A percentile compares a stretch with the other conserved stretches of the same genome.
Conservation (phyloP, 495 filamentous ascomycete species). For the Diplogelasinospora grovesii region DNA sequence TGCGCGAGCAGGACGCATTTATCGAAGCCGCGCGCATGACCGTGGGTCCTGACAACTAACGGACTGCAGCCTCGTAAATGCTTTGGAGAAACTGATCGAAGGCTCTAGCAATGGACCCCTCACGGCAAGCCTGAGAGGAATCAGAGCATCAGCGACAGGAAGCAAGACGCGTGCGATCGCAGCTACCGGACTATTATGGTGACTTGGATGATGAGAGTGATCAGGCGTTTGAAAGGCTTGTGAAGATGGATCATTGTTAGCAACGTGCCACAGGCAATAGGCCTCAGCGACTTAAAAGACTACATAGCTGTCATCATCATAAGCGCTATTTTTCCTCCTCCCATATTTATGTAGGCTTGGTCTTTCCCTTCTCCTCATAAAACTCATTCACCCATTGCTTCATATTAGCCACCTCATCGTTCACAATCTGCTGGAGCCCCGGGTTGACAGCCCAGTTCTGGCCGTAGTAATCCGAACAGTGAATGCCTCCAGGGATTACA, state of each 20-base stretch:
- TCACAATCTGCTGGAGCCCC: slow-evolving; percentile 24
- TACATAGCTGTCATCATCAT: not conserved
- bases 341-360: not conserved
- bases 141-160: too few relatives aligned
- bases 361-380: slow-evolving; percentile 26
- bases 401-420: slow-evolving; percentile 29
- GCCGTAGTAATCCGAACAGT: slow-evolving; percentile 40
- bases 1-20: too few relatives aligned
- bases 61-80: too few relatives aligned
- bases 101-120: too few relatives aligned
- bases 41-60: too few relatives aligned
- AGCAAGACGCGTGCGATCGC: too few relatives aligned
- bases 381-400: slow-evolving; percentile 36
- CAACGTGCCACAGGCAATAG: too few relatives aligned
- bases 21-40: too few relatives aligned
- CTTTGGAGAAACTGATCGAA: too few relatives aligned
- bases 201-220: not conserved
- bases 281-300: not conserved
- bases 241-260: too few relatives aligned
- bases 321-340: not conserved
- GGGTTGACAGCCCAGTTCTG: slow-evolving; percentile 42
- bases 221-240: not conserved
- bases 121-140: too few relatives aligned
- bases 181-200: not conserved
- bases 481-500: slow-evolving; percentile 30